These are phyloP conservation scores for Niebla homalea DNA, from an alignment of 495 filamentous ascomycete genomes.

Conservation along the genomic window DNA sequence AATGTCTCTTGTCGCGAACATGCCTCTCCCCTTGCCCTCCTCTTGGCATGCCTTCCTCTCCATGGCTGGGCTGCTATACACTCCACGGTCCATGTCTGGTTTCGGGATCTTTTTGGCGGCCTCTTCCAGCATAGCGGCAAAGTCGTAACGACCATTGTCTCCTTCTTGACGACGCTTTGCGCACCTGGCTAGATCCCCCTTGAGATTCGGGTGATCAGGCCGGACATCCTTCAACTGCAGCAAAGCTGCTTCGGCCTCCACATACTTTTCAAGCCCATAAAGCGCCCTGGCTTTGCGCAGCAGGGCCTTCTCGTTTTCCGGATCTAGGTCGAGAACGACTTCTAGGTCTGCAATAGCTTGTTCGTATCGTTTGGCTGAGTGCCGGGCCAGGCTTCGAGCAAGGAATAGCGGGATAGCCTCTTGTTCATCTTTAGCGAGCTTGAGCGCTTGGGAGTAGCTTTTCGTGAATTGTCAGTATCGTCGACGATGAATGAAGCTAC, in stretches of 20 bases:
- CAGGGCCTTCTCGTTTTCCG: slow-evolving; percentile 30
- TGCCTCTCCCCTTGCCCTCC: slow-evolving; percentile 25
- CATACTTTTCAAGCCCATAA: slow-evolving; percentile 32
- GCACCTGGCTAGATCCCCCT: slow-evolving; percentile 22
- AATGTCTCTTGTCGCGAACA: slow-evolving; percentile 36
- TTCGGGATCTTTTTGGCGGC: slow-evolving; percentile 19
- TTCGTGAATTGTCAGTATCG: too few species aligned
- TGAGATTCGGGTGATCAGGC: slow-evolving; percentile 20
- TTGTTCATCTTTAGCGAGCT: too few species aligned
- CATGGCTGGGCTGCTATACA: slow-evolving; percentile 26
- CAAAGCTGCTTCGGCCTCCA: slow-evolving; percentile 22
- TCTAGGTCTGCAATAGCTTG: slow-evolving; percentile 23
- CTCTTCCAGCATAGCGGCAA: slow-evolving; percentile 27
- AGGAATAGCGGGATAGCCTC: slow-evolving; percentile 10
- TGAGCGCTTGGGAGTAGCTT: slow-evolving; percentile 3
- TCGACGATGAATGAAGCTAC: too few species aligned
- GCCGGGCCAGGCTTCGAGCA: slow-evolving; percentile 35
- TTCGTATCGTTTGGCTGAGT: slow-evolving; percentile 33
- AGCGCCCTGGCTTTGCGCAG: slow-evolving; percentile 33
- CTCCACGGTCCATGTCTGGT: slow-evolving; percentile 32
- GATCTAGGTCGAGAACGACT: slow-evolving; percentile 13
- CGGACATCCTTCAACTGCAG: slow-evolving; percentile 14
- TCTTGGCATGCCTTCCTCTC: slow-evolving; percentile 13
- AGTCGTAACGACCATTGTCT: slow-evolving; percentile 30
- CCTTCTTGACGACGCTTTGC: slow-evolving; percentile 22